These are phyloP conservation scores for Neolentinus lepideus DNA, from an alignment of 1,284 basidiomycete genomes.

Conservation along the genomic window DNA sequence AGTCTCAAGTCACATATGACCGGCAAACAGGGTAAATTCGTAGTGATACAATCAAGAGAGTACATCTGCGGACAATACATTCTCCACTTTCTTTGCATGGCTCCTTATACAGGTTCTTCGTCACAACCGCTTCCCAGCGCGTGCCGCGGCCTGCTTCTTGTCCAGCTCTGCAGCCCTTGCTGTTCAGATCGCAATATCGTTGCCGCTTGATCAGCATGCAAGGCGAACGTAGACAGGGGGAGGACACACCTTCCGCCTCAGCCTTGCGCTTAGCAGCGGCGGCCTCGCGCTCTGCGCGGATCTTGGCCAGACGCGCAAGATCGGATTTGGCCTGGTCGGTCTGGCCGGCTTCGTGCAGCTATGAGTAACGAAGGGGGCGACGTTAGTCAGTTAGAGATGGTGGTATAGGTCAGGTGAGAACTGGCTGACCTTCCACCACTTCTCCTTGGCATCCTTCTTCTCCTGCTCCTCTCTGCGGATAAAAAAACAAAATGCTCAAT, in stretches of 20 bases:
- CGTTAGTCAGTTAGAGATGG: neutral
- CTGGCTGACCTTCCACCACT: slow-evolving; percentile 69
- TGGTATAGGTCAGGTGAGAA: neutral
- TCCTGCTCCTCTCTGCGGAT: slow-evolving; percentile 75
- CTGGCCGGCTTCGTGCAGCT: slow-evolving; percentile 75
- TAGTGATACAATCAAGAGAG: neutral
- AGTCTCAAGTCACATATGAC: no score
- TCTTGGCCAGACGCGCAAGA: slow-evolving; percentile 80
- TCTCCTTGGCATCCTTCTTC: slow-evolving; percentile 81
- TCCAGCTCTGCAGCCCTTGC: slow-evolving; percentile 38
- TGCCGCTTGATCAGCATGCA: neutral
- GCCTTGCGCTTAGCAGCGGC: slow-evolving; percentile 82
- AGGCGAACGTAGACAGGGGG: neutral
- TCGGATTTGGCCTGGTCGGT: slow-evolving; percentile 85
- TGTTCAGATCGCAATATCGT: no score
- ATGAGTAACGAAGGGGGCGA: neutral
- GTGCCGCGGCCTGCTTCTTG: slow-evolving; percentile 24
- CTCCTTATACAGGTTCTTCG: neutral
- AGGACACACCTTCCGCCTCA: slow-evolving; percentile 65
- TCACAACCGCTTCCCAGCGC: neutral
- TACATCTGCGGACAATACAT: neutral
- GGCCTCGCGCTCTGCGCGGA: slow-evolving; percentile 78
- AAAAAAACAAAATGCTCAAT: neutral
- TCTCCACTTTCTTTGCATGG: neutral
- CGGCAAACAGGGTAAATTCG: neutral